phyloP scores from a whole-genome alignment of 768 basidiomycete species.

The Candolleomyces eurysporus region DNA sequence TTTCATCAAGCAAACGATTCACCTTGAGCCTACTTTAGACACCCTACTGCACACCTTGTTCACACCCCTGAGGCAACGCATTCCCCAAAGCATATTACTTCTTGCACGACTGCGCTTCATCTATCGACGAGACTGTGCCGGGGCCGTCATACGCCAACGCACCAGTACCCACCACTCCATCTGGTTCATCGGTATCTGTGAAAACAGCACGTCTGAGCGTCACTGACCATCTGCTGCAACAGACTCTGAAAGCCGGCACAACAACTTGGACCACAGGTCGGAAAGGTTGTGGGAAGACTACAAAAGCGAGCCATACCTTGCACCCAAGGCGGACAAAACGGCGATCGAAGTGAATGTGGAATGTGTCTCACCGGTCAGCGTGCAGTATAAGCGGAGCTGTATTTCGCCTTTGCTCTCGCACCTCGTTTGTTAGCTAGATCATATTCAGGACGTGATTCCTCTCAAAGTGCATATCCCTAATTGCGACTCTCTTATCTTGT shows the following conservation, averaged over 20 bases:
- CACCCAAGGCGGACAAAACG: conserved; percentile 44
- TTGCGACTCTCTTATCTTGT: conserved; percentile 39
- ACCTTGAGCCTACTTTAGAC: conserved; percentile 83
- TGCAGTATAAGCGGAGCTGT: conserved; percentile 39
- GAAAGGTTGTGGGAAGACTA: conserved; percentile 88
- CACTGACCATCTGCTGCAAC: conserved; percentile 11
- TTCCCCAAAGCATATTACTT: conserved; percentile 95
- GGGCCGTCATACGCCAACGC: conserved; percentile 41
- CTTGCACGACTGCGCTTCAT: conserved; percentile 83
- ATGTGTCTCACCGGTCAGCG: conserved; percentile 40
- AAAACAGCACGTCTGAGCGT: conserved; percentile 14
- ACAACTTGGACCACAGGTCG: conserved; percentile 81
- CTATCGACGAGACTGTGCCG: conserved; percentile 67
- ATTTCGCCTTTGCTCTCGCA: neutral
- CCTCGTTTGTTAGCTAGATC: neutral
- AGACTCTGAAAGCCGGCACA: conserved; percentile 52
- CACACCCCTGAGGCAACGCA: conserved; percentile 71
- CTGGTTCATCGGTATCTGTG: conserved; percentile 31
- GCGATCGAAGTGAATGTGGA: conserved; percentile 54
- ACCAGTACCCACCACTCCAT: conserved; percentile 30
- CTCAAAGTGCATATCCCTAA: conserved; percentile 76
- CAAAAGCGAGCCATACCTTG: conserved; percentile 72
- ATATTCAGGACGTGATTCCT: conserved; percentile 67
- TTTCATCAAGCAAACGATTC: conserved; percentile 89
- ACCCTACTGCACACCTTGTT: conserved; percentile 68